Conservation (phyloP, 2,329 filamentous ascomycete genomes). For the Alternaria panax region DNA sequence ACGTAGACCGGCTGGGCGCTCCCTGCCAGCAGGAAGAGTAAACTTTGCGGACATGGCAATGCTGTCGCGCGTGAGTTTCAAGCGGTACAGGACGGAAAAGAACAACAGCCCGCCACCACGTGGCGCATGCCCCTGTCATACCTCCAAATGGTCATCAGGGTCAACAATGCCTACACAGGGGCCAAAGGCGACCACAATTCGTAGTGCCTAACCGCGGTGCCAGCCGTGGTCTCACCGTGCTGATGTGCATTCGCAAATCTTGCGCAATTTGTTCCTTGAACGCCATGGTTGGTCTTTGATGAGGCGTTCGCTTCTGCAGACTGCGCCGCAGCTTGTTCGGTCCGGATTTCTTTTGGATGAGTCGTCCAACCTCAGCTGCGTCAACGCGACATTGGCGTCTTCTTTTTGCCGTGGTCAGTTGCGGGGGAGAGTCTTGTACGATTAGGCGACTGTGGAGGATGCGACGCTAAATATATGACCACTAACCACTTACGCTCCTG, state of each 20-base stretch:
- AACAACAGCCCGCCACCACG: conserved; percentile 28
- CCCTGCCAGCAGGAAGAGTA: conserved; percentile 5
- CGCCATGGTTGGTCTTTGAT: conserved; percentile 12
- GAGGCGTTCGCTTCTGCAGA: not conserved
- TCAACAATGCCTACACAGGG: conserved; percentile 24
- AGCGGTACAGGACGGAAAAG: conserved; percentile 15
- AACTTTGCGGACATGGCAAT: conserved; percentile 3
- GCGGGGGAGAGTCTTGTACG: conserved; percentile 21
- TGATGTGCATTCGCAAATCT: conserved; percentile 12
- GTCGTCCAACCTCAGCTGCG: conserved; percentile 1
- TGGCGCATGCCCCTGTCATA: conserved; percentile 22
- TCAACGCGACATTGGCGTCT: conserved; percentile 3
- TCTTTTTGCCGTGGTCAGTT: conserved; percentile 15
- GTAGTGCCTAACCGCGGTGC: conserved; percentile 23
- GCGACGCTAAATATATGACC: conserved; percentile 13
- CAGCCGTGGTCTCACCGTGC: conserved; percentile 19
- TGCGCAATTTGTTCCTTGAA: conserved; percentile 14
- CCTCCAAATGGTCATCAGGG: conserved; percentile 3
- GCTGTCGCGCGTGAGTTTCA: conserved; percentile 24
- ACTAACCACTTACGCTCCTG: conserved; percentile 10
- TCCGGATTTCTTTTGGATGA: conserved; percentile 8
- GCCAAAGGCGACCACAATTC: conserved; percentile 23
- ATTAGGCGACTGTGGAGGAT: conserved; percentile 33
- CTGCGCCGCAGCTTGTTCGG: conserved; percentile 17
- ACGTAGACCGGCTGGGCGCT: conserved; percentile 3